Evolutionary conservation across 305 asterid genomes (phyloP).

Genomic region (Fraxinus nigra): DNA sequence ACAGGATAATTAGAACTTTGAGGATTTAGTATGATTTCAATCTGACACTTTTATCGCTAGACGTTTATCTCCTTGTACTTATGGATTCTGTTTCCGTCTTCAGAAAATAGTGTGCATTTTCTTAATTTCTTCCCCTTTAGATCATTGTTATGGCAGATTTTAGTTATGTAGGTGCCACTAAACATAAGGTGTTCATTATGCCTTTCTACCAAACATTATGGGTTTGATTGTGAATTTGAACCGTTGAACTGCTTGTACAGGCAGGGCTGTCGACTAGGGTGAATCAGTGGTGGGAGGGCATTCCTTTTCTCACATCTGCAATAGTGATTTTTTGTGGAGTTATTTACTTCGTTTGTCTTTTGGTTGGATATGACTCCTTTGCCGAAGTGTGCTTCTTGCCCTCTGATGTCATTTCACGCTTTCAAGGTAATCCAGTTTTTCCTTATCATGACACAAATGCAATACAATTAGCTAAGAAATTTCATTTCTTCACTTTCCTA

Average conservation of each 20-base stretch:
- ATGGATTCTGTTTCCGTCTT: not conserved
- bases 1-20: not conserved
- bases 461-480: not conserved
- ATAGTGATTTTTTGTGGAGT: conserved; percentile 68
- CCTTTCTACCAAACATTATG: not conserved
- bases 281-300: conserved; percentile 93
- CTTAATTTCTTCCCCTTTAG: not conserved
- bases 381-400: conserved; percentile 91
- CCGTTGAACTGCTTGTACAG: conserved; percentile 36
- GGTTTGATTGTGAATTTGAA: conserved; percentile 11
- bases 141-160: not conserved
- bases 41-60: not conserved
- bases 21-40: not conserved
- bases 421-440: conserved; percentile 58
- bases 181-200: not conserved
- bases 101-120: not conserved
- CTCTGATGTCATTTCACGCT: conserved; percentile 68
- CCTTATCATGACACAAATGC: not conserved
- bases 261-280: conserved; percentile 79
- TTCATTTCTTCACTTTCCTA: not conserved
- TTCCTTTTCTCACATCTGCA: conserved; percentile 77
- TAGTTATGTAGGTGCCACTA: conserved; percentile 2
- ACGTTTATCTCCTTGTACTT: not conserved
- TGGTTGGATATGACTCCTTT: conserved; percentile 89
- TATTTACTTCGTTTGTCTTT: conserved; percentile 74